Conservation (phyloP, 139 green algal genomes). For the Microglena sp. region DNA sequence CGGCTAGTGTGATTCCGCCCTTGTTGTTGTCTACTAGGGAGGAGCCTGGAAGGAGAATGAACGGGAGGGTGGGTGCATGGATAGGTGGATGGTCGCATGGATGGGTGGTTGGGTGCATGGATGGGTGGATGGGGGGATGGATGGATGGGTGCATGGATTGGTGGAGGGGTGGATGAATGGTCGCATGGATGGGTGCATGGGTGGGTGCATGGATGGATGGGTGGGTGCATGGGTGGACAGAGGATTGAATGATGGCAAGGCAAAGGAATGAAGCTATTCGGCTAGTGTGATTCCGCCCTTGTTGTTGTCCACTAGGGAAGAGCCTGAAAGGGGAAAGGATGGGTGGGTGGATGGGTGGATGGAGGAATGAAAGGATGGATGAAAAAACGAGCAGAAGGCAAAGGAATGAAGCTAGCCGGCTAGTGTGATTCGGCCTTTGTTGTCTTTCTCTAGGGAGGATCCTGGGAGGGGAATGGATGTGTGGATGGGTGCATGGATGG, state of each 20-base stretch:
- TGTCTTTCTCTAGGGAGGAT: constrained; percentile 11
- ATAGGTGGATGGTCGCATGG: too few species aligned
- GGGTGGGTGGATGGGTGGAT: too few species aligned
- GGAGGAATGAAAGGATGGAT: too few species aligned
- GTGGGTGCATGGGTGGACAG: too few species aligned
- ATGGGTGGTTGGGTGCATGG: too few species aligned
- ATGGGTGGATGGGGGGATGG: too few species aligned
- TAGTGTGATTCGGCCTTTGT: constrained; percentile 36
- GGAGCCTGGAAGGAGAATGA: constrained; percentile 3
- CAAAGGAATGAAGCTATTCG: constrained; percentile 71
- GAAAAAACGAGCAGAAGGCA: constrained; percentile 67
- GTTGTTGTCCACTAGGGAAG: constrained; percentile 12
- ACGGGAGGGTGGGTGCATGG: too few species aligned
- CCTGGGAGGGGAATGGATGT: background rate
- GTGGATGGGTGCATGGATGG: background rate
- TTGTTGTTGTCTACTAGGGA: constrained; percentile 10
- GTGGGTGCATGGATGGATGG: too few species aligned
- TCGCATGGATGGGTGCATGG: too few species aligned
- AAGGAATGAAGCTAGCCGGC: constrained; percentile 70
- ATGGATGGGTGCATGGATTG: too few species aligned
- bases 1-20: constrained; percentile 44
- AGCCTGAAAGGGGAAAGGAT: background rate
- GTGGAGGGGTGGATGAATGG: too few species aligned
- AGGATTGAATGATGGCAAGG: constrained; percentile 62
- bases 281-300: constrained; percentile 38